Evolutionary conservation across 768 basidiomycete genomes (phyloP).

Genomic region (Grammothele lineata): DNA sequence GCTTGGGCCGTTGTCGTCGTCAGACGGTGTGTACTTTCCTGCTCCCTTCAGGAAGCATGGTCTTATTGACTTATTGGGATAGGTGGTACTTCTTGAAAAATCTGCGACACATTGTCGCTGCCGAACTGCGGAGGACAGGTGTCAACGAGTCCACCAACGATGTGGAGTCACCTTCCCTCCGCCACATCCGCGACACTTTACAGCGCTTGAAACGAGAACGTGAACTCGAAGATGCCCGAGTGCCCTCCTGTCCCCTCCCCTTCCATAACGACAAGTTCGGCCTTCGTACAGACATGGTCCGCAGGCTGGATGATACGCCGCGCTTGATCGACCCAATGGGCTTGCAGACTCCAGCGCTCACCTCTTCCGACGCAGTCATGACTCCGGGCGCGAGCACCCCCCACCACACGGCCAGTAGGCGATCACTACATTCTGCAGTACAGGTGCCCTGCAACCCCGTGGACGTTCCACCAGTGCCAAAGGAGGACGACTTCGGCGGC

Average conservation of each 20-base stretch:
- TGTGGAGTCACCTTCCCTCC: background rate
- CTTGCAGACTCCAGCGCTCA: background rate
- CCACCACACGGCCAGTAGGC: conserved; percentile 2
- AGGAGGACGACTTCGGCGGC: conserved; percentile 23
- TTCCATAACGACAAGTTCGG: too few species aligned
- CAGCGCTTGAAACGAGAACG: background rate
- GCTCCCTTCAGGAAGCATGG: too few species aligned
- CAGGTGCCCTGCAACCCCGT: too few species aligned
- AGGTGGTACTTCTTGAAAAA: conserved; percentile 22
- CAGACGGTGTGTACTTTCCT: conserved; percentile 22
- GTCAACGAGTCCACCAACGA: background rate
- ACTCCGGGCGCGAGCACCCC: conserved; percentile 2
- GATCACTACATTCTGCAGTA: background rate
- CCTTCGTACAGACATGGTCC: conserved; percentile 19
- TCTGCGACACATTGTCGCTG: conserved; percentile 19
- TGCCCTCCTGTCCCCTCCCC: too few species aligned
- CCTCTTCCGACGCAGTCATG: background rate
- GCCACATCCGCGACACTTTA: conserved; percentile 5
- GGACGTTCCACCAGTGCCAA: too few species aligned
- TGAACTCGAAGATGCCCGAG: background rate
- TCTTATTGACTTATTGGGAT: background rate
- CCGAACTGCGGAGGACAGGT: conserved; percentile 10
- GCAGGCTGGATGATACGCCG: conserved; percentile 18
- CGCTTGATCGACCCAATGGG: conserved; percentile 18
- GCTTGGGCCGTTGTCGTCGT: conserved; percentile 38